Conservation (phyloP, 176 grass and related monocot species). For the Carex scoparia region DNA sequence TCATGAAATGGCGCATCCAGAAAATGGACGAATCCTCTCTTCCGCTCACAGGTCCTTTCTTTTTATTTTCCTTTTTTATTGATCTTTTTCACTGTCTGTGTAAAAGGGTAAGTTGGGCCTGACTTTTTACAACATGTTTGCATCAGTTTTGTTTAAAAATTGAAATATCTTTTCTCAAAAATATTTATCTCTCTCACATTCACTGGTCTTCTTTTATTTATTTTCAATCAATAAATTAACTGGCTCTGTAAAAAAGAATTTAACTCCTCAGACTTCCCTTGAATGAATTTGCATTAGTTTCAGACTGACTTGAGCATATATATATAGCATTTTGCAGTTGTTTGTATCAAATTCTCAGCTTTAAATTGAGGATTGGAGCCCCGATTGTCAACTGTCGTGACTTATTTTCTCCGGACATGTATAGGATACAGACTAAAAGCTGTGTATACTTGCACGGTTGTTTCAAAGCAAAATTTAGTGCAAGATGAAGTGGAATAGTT, state of each 20-base stretch:
- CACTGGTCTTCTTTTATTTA: constrained; percentile 29
- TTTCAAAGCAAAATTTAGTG: neutral
- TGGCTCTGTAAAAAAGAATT: neutral
- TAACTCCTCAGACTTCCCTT: neutral
- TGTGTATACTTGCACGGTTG: neutral
- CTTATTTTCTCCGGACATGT: neutral
- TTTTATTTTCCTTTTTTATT: constrained; percentile 6
- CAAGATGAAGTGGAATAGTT: neutral
- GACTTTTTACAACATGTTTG: neutral
- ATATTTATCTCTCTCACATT: constrained; percentile 45
- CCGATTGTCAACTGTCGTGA: too few relatives aligned
- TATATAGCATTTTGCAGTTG: neutral
- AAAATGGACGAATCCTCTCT: constrained; percentile 72
- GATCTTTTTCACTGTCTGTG: neutral
- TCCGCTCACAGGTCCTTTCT: constrained; percentile 56
- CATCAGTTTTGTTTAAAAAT: neutral
- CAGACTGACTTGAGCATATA: neutral
- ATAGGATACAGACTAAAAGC: neutral
- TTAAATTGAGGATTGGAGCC: neutral
- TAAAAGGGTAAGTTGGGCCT: neutral
- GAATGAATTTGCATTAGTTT: neutral
- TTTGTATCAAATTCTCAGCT: neutral
- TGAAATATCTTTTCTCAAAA: neutral
- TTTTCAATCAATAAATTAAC: neutral
- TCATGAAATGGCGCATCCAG: constrained; percentile 86